Conservation (phyloP, 768 basidiomycete species). For the Coprinopsis sp. region DNA sequence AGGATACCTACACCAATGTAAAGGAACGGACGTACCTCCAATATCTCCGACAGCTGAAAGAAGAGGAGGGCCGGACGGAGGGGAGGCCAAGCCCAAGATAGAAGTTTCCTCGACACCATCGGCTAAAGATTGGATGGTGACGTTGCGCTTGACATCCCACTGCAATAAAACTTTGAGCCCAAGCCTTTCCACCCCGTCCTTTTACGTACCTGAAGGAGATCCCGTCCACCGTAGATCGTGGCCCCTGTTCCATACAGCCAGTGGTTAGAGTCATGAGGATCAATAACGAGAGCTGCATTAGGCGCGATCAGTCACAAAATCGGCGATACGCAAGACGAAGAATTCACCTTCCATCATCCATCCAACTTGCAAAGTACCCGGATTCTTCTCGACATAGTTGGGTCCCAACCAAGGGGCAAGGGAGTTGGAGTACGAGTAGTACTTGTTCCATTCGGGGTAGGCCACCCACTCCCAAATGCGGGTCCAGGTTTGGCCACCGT, state of each 20-base stretch:
- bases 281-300: constrained; percentile 47
- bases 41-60: constrained; percentile 54
- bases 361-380: constrained; percentile 49
- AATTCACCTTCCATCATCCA: constrained; percentile 66
- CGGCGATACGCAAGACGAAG: not conserved
- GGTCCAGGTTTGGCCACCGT: constrained; percentile 57
- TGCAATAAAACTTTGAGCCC: constrained; percentile 16
- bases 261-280: constrained; percentile 66
- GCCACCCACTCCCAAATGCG: constrained; percentile 51
- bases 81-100: constrained; percentile 54
- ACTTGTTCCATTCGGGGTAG: constrained; percentile 44
- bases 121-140: constrained; percentile 55
- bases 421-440: constrained; percentile 50
- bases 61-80: constrained; percentile 52
- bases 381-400: constrained; percentile 37
- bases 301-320: not conserved
- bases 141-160: constrained; percentile 59
- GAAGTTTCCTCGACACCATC: constrained; percentile 65
- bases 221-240: constrained; percentile 58
- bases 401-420: constrained; percentile 60
- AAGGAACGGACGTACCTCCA: constrained; percentile 32
- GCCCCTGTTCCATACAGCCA: constrained; percentile 70
- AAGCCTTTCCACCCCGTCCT: not conserved
- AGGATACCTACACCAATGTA: not conserved
- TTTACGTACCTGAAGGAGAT: constrained; percentile 37